Base-by-base conservation (phyloP, 352 stramenopile species). In the Pythium utonaiense region DNA sequence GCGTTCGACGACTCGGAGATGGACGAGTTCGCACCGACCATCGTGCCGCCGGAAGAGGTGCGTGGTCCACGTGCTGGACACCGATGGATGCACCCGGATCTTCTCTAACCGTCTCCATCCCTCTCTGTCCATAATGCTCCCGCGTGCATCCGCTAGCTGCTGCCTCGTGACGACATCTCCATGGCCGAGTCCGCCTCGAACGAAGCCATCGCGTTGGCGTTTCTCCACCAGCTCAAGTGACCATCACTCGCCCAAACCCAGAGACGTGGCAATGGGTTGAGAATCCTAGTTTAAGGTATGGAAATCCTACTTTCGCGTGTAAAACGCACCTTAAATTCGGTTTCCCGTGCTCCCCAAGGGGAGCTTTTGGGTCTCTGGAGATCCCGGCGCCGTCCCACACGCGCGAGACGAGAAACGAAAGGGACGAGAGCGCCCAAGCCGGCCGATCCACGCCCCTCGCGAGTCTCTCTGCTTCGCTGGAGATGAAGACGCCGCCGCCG, bases 21-120 rank as follows among this genome's bases (percentile, higher is more conserved):
- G 17, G 68, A 75, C 45, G 70, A 77, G 27, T 73, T 53, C 45
- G 70, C 66, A 3, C 70, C 70, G 34, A 54, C 55, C 1, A 21
- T 77, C n/a, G 62, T 77, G 30, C 36, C 63, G 19, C 64, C 60
- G 1, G 57, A 74, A 19, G 66, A 77, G 62, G 70, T 77, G 56
- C 60, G 52, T 45, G 16, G 2, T 14, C 38, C 30, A 47, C 19
- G 16, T 4, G n/a, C 16, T 13, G 2, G 22, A 34, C 10, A 30
- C 13, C 7, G 1, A 34, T 6, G 44, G 17, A 9, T 34, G 12
- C 13, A 13, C 17, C 4, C 9, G 7, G 10, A 13, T 34, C 0
- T 9, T 0, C 28, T 9, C 27, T 52, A 28, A 31, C 24, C n/a
- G 10, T 2, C 7, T 50, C 19, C 30, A 10, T 31, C 17, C 30